Percentiles rank a stretch among this genome's conserved stretches.
Evolutionary conservation across 1,284 basidiomycete genomes (phyloP).

Genomic region (Moesziomyces parantarcticus): DNA sequence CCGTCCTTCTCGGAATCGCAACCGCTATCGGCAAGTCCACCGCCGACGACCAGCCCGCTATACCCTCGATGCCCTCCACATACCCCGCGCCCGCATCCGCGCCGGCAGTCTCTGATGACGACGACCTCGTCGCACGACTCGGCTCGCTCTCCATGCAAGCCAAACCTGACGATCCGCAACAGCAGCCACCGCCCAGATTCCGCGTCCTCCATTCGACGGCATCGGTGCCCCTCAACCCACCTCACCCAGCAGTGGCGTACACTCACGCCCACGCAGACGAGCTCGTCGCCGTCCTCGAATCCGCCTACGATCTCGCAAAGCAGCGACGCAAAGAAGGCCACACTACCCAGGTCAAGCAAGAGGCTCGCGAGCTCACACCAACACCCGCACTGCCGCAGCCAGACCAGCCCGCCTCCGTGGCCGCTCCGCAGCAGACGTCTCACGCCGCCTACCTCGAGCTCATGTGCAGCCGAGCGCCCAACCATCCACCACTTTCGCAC

Average conservation of each 20-base stretch:
- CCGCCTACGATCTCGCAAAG: slow-evolving; percentile 38
- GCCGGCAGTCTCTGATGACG: slow-evolving; percentile 7
- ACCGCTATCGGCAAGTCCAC: slow-evolving; percentile 41
- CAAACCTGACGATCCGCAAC: neutral
- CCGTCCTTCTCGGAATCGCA: slow-evolving; percentile 59
- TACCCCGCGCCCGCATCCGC: neutral
- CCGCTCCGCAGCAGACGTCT: slow-evolving; percentile 9
- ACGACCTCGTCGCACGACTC: slow-evolving; percentile 47
- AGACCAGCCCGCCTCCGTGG: neutral
- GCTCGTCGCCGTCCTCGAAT: slow-evolving; percentile 29
- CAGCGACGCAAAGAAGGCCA: slow-evolving; percentile 23
- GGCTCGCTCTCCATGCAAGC: slow-evolving; percentile 38
- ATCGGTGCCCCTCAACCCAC: slow-evolving; percentile 45
- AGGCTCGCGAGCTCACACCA: slow-evolving; percentile 18
- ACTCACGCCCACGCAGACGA: slow-evolving; percentile 49
- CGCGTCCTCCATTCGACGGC: slow-evolving; percentile 40
- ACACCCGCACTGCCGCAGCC: slow-evolving; percentile 5
- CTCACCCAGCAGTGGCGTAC: slow-evolving; percentile 50
- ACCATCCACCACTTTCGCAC: slow-evolving; percentile 26
- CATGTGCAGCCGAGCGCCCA: slow-evolving; percentile 37
- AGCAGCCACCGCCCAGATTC: slow-evolving; percentile 20
- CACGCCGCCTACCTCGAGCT: slow-evolving; percentile 44
- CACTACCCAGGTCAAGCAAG: slow-evolving; percentile 1
- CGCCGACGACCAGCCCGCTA: slow-evolving; percentile 9
- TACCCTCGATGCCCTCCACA: slow-evolving; percentile 9